Evolutionary conservation across 768 basidiomycete genomes (phyloP), one percentile per base, ranked within the genome.

Genomic region (Heimioporus sp.): DNA sequence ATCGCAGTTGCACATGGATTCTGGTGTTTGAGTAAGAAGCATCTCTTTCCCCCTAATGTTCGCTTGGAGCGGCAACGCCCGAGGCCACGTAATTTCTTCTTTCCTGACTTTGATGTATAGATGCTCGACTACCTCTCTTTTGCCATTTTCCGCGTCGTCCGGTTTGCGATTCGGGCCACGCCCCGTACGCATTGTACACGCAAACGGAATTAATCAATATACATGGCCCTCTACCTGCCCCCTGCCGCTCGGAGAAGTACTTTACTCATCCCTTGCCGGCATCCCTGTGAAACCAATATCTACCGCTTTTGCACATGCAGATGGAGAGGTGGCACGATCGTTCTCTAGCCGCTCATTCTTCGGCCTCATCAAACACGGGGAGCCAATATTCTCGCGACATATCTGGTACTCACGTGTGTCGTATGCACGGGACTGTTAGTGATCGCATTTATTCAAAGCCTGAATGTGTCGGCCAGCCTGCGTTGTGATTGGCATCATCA

Each of bases 401-500:
- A 83, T 65, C 68, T 94, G n/a, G n/a, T n/a, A n/a, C n/a, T n/a
- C n/a, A n/a, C n/a, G 11, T 80, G 92, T 24, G 71, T 95, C 9
- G 73, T 85, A 12, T 85, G 81, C 50, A 83, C 85, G 24, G 86
- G 82, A 6, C 65, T 92, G 17, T 72, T n/a, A n/a, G n/a, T 90
- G 73, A 79, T 96, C 55, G 82, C 90, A 0, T 97, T 94, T 67
- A 71, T 92, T 43, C 78, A 89, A 56, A 72, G 69, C 10, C 63
- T 93, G 21, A 67, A 75, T 7, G 77, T 94, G 32, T 70, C 76
- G 16, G 76, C 92, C 37, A 96, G 85, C 89, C 1, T 81, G 92
- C 17, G 87, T 90, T 2, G 85, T 80, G 34, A 85, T 97, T 50
- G 92, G 92, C 19, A 77, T 89, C 51, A 69, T 91, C 49, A 75